A percentile compares a stretch with the other conserved stretches of the same genome.
These are phyloP conservation scores for Eucalyptus sideroxylon DNA, from an alignment of 345 rosid species.

Conservation along the genomic window DNA sequence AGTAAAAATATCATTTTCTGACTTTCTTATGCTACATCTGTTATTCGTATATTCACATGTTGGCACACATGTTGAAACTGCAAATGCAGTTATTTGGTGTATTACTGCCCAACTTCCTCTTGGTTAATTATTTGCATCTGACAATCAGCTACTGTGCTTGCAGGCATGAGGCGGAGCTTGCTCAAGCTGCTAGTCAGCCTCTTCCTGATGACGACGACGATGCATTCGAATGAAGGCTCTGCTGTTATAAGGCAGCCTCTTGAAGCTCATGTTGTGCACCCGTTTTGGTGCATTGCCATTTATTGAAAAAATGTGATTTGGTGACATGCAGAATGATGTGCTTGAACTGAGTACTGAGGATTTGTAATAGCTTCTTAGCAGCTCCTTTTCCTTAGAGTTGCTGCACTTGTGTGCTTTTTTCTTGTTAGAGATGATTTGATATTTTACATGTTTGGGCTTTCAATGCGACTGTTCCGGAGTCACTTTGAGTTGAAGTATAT, in stretches of 20 bases:
- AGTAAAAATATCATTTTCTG: not conserved
- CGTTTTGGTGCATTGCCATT: not conserved
- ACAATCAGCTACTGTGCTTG: not conserved
- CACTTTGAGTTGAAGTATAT: not conserved
- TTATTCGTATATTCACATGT: not conserved
- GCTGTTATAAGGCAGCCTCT: not conserved
- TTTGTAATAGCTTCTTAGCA: not conserved
- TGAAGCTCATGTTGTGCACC: not conserved
- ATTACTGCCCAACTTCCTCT: not conserved
- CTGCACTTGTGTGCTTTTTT: not conserved
- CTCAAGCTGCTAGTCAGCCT: conserved; percentile 66
- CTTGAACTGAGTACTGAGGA: not conserved
- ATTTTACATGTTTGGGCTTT: not conserved
- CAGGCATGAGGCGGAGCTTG: conserved; percentile 85
- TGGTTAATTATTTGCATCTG: not conserved
- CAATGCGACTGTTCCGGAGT: not conserved
- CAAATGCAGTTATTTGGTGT: not conserved
- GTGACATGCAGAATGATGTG: not conserved
- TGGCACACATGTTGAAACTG: not conserved
- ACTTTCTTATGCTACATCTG: not conserved
- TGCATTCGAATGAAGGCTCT: conserved; percentile 35
- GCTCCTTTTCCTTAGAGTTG: not conserved
- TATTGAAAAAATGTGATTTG: not conserved
- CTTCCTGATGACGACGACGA: conserved; percentile 83
- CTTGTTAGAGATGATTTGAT: not conserved